These are phyloP conservation scores for Colletotrichum salicis DNA, from an alignment of 2,329 filamentous ascomycete genomes.

Conservation along the genomic window DNA sequence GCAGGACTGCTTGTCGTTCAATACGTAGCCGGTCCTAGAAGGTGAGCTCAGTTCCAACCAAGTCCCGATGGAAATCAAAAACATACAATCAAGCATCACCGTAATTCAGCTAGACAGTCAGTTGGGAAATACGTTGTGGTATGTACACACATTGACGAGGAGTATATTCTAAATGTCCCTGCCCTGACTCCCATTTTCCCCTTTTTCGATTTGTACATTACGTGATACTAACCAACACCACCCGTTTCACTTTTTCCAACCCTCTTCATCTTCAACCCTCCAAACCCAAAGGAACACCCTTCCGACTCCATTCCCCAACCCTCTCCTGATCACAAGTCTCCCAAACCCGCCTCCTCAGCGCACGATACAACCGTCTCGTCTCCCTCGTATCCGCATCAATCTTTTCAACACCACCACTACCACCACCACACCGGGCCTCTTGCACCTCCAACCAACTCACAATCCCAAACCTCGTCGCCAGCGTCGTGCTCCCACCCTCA, in stretches of 20 bases:
- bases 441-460: constrained; percentile 79
- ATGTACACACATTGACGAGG: neutral
- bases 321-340: constrained; percentile 75
- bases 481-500: constrained; percentile 79
- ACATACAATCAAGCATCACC: neutral
- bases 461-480: constrained; percentile 80
- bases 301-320: constrained; percentile 73
- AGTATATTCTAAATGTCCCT: neutral
- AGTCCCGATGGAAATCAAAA: neutral
- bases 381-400: constrained; percentile 41
- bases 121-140: neutral
- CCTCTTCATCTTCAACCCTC: neutral
- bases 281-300: constrained; percentile 45
- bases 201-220: constrained; percentile 1
- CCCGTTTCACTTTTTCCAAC: neutral
- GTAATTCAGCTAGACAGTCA: neutral
- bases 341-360: constrained; percentile 68
- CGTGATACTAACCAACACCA: neutral
- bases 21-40: neutral
- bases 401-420: neutral
- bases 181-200: neutral
- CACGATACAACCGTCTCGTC: constrained; percentile 61
- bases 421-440: constrained; percentile 53
- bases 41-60: neutral
- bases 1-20: neutral